Percentiles rank a stretch among this genome's conserved stretches.
These are phyloP conservation scores for Xylaria acuta DNA, from an alignment of 495 filamentous ascomycete species.

Conservation along the genomic window DNA sequence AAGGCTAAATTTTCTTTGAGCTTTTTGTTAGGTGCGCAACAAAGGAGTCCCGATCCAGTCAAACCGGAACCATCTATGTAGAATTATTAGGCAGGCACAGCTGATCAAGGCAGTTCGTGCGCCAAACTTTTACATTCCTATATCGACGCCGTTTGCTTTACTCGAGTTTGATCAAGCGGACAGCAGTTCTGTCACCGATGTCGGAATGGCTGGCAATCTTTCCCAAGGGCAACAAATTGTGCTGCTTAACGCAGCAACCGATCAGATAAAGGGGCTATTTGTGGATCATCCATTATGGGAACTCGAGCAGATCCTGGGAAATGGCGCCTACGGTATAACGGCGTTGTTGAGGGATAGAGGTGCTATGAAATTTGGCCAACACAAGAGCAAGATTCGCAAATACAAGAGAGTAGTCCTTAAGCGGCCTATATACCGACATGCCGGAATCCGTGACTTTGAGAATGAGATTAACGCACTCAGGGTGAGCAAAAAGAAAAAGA, in stretches of 20 bases:
- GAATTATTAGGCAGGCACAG: no score
- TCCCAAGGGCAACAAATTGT: background rate
- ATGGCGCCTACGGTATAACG: slow-evolving; percentile 11
- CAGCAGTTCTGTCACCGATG: background rate
- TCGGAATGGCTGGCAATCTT: background rate
- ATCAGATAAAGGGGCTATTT: background rate
- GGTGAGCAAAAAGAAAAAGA: background rate
- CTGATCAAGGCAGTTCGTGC: background rate
- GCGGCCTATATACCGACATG: background rate
- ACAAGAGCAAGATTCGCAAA: background rate
- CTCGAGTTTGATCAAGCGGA: background rate
- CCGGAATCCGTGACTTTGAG: background rate
- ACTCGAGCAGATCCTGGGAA: slow-evolving; percentile 3
- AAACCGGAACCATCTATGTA: background rate
- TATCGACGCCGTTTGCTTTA: no score
- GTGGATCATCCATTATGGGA: slow-evolving; percentile 12
- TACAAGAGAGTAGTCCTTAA: background rate
- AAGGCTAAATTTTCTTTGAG: background rate
- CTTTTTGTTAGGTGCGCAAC: background rate
- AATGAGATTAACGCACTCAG: background rate
- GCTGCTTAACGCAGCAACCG: background rate
- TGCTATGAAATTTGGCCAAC: background rate
- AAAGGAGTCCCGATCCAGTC: background rate
- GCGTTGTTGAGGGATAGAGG: slow-evolving; percentile 9
- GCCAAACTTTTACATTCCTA: background rate